These are phyloP conservation scores for Suillus luteus DNA, from an alignment of 768 basidiomycete genomes.

Conservation along the genomic window DNA sequence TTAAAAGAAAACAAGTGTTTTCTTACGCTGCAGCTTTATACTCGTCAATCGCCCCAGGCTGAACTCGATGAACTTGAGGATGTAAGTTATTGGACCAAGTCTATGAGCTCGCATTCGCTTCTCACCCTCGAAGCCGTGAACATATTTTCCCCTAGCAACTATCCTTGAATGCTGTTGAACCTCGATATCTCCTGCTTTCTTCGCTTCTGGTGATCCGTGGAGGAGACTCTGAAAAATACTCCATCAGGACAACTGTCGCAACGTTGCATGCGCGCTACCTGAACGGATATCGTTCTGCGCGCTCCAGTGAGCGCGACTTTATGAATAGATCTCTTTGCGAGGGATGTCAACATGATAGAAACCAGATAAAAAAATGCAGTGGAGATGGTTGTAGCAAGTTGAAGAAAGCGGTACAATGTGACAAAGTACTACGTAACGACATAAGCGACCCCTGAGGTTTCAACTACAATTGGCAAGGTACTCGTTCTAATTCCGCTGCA, in stretches of 20 bases:
- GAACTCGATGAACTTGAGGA: conserved; percentile 76
- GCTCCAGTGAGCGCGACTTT: conserved; percentile 24
- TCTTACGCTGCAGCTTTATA: conserved; percentile 90
- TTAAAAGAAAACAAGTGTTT: conserved; percentile 5
- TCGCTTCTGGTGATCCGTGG: conserved; percentile 93
- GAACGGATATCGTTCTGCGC: conserved; percentile 60
- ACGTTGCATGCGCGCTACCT: conserved; percentile 43
- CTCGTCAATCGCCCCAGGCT: conserved; percentile 74
- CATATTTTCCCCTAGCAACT: conserved; percentile 92
- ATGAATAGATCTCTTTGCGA: conserved; percentile 20
- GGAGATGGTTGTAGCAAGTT: neutral
- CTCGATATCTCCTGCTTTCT: conserved; percentile 76
- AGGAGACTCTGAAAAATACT: conserved; percentile 64
- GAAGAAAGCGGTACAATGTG: neutral
- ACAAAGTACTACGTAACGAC: neutral
- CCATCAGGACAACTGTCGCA: conserved; percentile 31
- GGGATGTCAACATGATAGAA: conserved; percentile 26
- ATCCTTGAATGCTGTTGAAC: conserved; percentile 82
- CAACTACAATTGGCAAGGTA: neutral
- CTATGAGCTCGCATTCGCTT: conserved; percentile 7
- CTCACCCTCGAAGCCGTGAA: conserved; percentile 85
- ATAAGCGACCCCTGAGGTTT: conserved; percentile 8
- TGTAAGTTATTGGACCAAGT: conserved; percentile 11
- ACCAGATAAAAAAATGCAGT: neutral
- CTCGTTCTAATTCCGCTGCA: neutral